Base-by-base conservation (phyloP, 2,329 filamentous ascomycete genomes). In the Neopestalotiopsis rosae region DNA sequence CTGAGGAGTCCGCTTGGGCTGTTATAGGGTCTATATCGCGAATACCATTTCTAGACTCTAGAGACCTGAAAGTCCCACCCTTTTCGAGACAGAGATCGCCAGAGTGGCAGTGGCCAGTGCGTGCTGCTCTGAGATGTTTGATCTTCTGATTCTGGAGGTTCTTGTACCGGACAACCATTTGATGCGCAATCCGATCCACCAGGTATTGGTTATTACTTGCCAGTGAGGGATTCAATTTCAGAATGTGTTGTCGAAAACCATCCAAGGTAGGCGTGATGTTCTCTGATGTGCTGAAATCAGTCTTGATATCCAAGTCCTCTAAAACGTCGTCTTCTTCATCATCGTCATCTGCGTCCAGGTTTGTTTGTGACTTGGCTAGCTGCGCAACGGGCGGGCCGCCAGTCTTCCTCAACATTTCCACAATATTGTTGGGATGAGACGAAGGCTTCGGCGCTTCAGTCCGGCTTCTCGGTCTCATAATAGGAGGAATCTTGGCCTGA, bases 81-180 rank as follows among this genome's bases (percentile, higher is more conserved):
- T 89, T 82, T 1, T 87, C 87, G 67, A 90, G 83, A 77, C 94
- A 97, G 74, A 90, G 86, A 13, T 82, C 75, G 3, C 86, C 87
- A 49, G 89, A 90, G 12, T 85, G 74, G 76, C 94, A 97, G 20
- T 82, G 87, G 7, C 81, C 67, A 28, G 74, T 69, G 32, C 84
- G 83, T 1, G 91, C 88, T 2, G 86, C 84, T 61, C 87, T 85
- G 1, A 90, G 82, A 76, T 97, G 94, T 74, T 91, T 91, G 68
- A 93, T 85, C 76, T 90, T 92, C 71, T 86, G 83, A 49, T 89
- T 90, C 38, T 95, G 84, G 17, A 98, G 83, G 34, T 89, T 88
- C 79, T 95, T 96, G 80, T 95, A 97, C 67, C 94, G 89, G 69
- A 90, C 84, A 61, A 91, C 84, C 78, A 97, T 94, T 75, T 97